phyloP scores from a whole-genome alignment of 139 green algal genomes.

The Chlamydomonas urium region DNA sequence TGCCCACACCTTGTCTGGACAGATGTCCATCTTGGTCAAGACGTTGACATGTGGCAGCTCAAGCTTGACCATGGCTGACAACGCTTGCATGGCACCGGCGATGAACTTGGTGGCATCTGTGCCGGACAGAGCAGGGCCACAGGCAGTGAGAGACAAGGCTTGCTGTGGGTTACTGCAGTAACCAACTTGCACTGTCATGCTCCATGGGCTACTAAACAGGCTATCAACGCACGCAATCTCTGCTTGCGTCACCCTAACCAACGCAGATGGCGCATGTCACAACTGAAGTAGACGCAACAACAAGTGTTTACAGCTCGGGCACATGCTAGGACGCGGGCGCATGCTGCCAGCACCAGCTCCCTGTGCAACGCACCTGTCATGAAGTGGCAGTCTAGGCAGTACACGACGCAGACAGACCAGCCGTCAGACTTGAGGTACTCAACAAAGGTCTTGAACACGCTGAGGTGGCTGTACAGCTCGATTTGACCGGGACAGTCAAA shows the following conservation, averaged over 20 bases:
- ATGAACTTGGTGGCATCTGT: conserved; percentile 65
- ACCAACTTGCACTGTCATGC: too few relatives aligned
- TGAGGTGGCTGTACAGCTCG: conserved; percentile 95
- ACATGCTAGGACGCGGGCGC: too few relatives aligned
- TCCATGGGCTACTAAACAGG: too few relatives aligned
- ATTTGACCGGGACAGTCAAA: conserved; percentile 97
- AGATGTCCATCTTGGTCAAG: conserved; percentile 95
- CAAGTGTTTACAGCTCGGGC: too few relatives aligned
- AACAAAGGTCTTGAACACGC: conserved; percentile 81
- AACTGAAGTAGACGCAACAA: too few relatives aligned
- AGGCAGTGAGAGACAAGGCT: too few relatives aligned
- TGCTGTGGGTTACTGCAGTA: too few relatives aligned
- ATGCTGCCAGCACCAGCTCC: too few relatives aligned
- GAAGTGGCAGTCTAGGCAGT: conserved; percentile 93
- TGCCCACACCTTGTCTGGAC: conserved; percentile 49
- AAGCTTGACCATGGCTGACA: conserved; percentile 93
- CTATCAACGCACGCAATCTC: too few relatives aligned
- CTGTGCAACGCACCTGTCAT: conserved; percentile 65
- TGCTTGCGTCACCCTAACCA: too few relatives aligned
- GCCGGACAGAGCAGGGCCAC: too few relatives aligned
- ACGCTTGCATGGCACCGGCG: conserved; percentile 46
- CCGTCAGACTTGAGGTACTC: conserved; percentile 72
- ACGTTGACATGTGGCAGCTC: conserved; percentile 97
- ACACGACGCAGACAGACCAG: conserved; percentile 83
- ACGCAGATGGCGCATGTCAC: too few relatives aligned